Evolutionary conservation across 176 grass and related monocot genomes (phyloP).

Genomic region (Raddia distichophylla): DNA sequence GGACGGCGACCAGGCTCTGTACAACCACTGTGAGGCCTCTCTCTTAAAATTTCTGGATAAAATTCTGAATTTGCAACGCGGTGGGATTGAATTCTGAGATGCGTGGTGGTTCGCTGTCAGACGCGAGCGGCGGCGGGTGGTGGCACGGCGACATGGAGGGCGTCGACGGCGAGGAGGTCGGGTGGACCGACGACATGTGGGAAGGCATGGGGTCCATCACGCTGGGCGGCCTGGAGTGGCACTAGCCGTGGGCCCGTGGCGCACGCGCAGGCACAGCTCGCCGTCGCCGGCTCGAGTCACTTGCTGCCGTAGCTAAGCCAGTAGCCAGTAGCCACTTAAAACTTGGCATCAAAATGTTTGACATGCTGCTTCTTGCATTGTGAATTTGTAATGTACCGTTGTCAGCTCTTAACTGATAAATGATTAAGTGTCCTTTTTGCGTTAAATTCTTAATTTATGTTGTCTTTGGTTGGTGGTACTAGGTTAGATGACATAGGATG

Average conservation of each 20-base stretch:
- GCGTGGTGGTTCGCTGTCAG: slow-evolving; percentile 40
- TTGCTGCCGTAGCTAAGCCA: too few species aligned
- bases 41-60: background rate
- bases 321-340: too few species aligned
- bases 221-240: slow-evolving; percentile 81
- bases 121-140: slow-evolving; percentile 72
- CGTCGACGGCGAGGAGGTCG: slow-evolving; percentile 83
- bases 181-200: slow-evolving; percentile 79
- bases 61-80: background rate
- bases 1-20: slow-evolving; percentile 46
- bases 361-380: too few species aligned
- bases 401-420: background rate
- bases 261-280: background rate
- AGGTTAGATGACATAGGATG: too few species aligned
- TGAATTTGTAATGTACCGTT: too few species aligned
- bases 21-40: slow-evolving; percentile 84
- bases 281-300: background rate
- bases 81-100: background rate
- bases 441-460: background rate
- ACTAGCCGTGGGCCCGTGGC: slow-evolving; percentile 31
- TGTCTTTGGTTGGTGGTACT: too few species aligned
- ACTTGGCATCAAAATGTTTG: too few species aligned
- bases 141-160: slow-evolving; percentile 83
- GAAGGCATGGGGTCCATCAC: slow-evolving; percentile 82
- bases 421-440: background rate